A percentile compares a stretch with the other conserved stretches of the same genome.
phyloP scores from a whole-genome alignment of 2,329 filamentous ascomycete species.

The Sarocladiaceae sp. region DNA sequence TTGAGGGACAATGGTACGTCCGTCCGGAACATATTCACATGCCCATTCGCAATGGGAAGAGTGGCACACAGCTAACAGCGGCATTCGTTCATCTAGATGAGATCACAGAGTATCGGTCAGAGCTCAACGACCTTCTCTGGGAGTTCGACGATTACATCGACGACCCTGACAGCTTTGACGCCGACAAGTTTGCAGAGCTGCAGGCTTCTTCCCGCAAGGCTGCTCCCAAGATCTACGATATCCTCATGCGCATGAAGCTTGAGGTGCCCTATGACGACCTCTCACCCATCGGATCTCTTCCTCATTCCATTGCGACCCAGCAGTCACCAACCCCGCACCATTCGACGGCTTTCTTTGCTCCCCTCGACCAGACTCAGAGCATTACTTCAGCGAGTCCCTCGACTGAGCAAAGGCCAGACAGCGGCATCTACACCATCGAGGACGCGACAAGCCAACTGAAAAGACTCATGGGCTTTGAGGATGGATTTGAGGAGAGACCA shows the following conservation, averaged over 20 bases:
- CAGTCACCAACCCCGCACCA: slow-evolving; percentile 18
- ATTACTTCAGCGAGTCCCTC: background rate
- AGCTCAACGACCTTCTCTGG: slow-evolving; percentile 48
- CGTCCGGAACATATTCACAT: too few relatives aligned
- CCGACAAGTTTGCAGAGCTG: slow-evolving; percentile 43
- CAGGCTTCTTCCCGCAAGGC: slow-evolving; percentile 43
- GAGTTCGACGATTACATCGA: slow-evolving; percentile 54
- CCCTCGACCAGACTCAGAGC: background rate
- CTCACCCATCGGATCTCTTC: slow-evolving; percentile 11
- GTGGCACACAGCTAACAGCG: too few relatives aligned
- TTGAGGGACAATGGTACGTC: slow-evolving; percentile 50
- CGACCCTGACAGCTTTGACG: slow-evolving; percentile 42
- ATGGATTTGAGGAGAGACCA: slow-evolving; percentile 4
- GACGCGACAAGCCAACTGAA: slow-evolving; percentile 25
- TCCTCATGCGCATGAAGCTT: slow-evolving; percentile 51
- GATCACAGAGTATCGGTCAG: slow-evolving; percentile 42
- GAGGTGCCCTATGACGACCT: slow-evolving; percentile 26
- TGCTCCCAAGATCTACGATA: slow-evolving; percentile 44
- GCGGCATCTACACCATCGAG: slow-evolving; percentile 18
- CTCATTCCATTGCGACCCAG: slow-evolving; percentile 21
- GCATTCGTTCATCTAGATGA: slow-evolving; percentile 37
- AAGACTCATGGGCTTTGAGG: slow-evolving; percentile 17
- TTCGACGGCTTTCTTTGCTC: background rate
- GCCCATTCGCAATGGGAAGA: too few relatives aligned
- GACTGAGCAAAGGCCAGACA: slow-evolving; percentile 1